Conservation (phyloP, 2,329 filamentous ascomycete species). For the Epichloe hybrida region DNA sequence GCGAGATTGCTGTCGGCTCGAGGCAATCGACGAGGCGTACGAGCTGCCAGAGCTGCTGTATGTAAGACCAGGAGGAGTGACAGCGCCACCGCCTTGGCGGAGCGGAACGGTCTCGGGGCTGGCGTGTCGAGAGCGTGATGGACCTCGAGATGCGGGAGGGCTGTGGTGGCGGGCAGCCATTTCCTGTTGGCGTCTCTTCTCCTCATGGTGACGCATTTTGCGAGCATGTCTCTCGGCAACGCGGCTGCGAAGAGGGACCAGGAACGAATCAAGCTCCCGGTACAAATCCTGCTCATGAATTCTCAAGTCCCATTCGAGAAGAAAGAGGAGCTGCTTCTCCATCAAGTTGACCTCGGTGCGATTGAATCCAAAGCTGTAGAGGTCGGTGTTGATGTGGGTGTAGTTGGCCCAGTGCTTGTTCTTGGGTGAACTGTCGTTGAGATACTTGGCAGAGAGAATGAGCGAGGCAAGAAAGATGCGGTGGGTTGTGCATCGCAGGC, state of each 20-base stretch:
- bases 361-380: conserved; percentile 71
- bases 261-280: conserved; percentile 73
- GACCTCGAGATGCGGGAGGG: conserved; percentile 32
- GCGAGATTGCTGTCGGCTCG: conserved; percentile 34
- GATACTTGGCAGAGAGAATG: conserved; percentile 85
- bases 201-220: conserved; percentile 35
- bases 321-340: conserved; percentile 95
- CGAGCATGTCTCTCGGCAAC: conserved; percentile 37
- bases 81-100: conserved; percentile 22
- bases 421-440: conserved; percentile 97
- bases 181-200: conserved; percentile 28
- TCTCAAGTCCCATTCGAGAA: conserved; percentile 87
- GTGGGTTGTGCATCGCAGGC: conserved; percentile 91
- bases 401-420: conserved; percentile 99
- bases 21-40: conserved; percentile 34
- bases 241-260: conserved; percentile 64
- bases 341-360: conserved; percentile 96
- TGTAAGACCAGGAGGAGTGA: conserved; percentile 34
- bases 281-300: conserved; percentile 80
- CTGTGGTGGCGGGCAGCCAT: conserved; percentile 28
- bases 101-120: conserved; percentile 27
- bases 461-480: conserved; percentile 88
- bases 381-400: conserved; percentile 57
- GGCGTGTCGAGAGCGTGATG: conserved; percentile 27
- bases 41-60: conserved; percentile 37